A percentile compares a stretch with the other conserved stretches of the same genome.
Evolutionary conservation across 2,329 filamentous ascomycete species (phyloP).

Genomic region (Leptographium flavum): DNA sequence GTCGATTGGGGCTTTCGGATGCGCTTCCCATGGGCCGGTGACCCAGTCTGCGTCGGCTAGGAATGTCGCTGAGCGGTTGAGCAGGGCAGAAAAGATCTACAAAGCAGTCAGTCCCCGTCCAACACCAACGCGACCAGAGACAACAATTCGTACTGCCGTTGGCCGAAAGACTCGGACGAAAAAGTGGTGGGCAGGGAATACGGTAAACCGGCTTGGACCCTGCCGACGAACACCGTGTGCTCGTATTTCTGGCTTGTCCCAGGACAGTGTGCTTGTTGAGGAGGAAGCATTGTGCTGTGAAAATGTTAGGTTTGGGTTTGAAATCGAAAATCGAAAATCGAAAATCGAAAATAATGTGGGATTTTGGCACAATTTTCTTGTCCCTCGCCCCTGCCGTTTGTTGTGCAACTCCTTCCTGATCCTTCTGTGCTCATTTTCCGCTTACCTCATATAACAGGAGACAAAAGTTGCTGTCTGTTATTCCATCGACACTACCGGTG

Average conservation of each 20-base stretch:
- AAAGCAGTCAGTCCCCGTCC: neutral
- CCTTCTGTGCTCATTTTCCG: neutral
- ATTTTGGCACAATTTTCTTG: too few species aligned
- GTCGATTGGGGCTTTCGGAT: constrained; percentile 37
- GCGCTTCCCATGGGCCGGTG: constrained; percentile 33
- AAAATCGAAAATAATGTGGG: too few species aligned
- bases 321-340: too few species aligned
- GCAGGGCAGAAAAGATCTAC: constrained; percentile 31
- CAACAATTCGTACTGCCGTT: constrained; percentile 29
- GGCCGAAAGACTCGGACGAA: constrained; percentile 41
- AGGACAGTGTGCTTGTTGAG: constrained; percentile 19
- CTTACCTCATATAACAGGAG: constrained; percentile 40
- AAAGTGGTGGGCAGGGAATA: constrained; percentile 43
- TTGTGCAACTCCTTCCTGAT: neutral
- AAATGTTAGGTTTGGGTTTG: constrained; percentile 7
- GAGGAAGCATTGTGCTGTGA: constrained; percentile 30
- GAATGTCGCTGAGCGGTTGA: constrained; percentile 35
- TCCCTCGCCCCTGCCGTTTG: neutral
- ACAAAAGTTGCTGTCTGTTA: constrained; percentile 23
- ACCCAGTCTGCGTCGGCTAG: constrained; percentile 37
- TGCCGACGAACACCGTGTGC: constrained; percentile 22
- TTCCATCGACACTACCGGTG: neutral
- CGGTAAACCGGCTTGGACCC: constrained; percentile 31
- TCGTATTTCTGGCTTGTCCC: constrained; percentile 22
- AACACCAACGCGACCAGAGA: neutral